Evolutionary conservation across 306 rosid species (phyloP), one percentile per base, ranked within the genome.

Genomic region (Begonia loranthoides): DNA sequence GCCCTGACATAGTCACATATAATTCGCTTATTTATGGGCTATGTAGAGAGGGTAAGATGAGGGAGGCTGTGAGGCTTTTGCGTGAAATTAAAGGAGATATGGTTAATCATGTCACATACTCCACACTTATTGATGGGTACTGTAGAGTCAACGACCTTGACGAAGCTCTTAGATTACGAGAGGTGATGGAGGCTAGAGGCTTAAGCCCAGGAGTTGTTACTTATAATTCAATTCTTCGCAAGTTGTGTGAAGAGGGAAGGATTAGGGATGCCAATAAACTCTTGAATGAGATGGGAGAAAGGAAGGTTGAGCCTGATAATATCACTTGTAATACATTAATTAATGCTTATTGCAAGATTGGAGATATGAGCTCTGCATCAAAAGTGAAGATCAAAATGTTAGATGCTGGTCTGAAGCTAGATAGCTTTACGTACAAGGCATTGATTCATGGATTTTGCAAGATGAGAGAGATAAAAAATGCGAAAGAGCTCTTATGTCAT

Each of bases 311-410:
- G 54, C 83, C 94, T 11, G 97, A 89, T 57, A 82, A 70, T 66
- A 67, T 85, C 63, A 89, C 97, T 3, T 89, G 97, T 48, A 84
- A 89, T 73, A 89, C 97, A 9, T 68, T 89, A 72, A 76, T 84
- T 41, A 82, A 89, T 82, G 81, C 95, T 41, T 89, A 89, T 64
- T 77, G 81, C 77, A 84, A 89, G 69, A 67, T 81, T 56, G 79
- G 87, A 60, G 95, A 84, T 64, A 59, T 82, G 81, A 66, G 50
- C 46, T 82, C 97, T 53, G 94, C 94, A 15, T 54, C 77, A 66
- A 84, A 76, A 69, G 87, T 82, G 66, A 81, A 82, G 82, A 66
- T 72, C 52, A 79, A 63, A 59, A 77, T 89, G 95, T 69, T 79
- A 57, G 93, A 79, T 50, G 73, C 81, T 65, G 93, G 89, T 45